These are phyloP conservation scores for Platanthera guangdongensis DNA, from an alignment of 106 monocot genomes.

Conservation along the genomic window DNA sequence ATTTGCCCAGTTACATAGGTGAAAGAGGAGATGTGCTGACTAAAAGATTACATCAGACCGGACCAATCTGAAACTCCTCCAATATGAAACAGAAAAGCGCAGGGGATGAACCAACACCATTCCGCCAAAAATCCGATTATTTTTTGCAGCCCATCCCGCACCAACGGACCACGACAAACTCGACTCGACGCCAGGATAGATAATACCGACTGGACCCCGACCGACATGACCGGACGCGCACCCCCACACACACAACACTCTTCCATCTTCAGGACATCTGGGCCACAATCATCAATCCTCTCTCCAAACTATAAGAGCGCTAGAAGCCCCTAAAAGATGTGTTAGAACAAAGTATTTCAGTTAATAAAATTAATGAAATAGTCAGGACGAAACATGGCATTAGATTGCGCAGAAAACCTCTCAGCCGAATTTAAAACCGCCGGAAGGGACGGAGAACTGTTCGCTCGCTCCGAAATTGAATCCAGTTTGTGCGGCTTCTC, in stretches of 20 bases:
- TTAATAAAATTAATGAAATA: not conserved
- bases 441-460: constrained; percentile 17
- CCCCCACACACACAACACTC: constrained; percentile 1
- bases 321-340: not conserved
- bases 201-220: constrained; percentile 6
- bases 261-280: not conserved
- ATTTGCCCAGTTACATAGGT: not conserved
- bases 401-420: not conserved
- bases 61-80: constrained; percentile 3
- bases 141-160: constrained; percentile 3
- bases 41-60: not conserved
- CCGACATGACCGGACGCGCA: constrained; percentile 2
- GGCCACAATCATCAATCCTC: not conserved
- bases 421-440: constrained; percentile 26
- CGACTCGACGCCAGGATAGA: constrained; percentile 1
- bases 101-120: not conserved
- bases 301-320: not conserved
- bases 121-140: not conserved
- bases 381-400: not conserved
- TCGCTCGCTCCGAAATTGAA: constrained; percentile 14
- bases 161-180: not conserved
- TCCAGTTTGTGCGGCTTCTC: constrained; percentile 7
- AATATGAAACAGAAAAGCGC: not conserved
- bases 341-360: not conserved
- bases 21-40: constrained; percentile 1